Conservation (phyloP, 73 alveolate genomes). For the Paramecium biaurelia region DNA sequence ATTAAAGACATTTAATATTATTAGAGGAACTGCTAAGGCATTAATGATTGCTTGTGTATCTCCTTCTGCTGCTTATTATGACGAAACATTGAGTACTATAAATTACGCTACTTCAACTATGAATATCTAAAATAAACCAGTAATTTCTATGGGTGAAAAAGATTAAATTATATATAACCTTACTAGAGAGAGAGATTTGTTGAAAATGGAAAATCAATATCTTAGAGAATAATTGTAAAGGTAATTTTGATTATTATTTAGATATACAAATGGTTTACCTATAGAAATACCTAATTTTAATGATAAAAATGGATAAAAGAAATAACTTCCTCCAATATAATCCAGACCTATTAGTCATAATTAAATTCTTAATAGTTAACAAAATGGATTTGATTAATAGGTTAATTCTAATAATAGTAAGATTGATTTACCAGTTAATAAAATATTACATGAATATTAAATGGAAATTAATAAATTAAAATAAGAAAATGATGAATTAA, state of each 20-base stretch:
- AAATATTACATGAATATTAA: conserved; percentile 76
- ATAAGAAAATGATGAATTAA: conserved; percentile 93
- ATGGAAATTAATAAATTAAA: conserved; percentile 82
- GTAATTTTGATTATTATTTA: not conserved
- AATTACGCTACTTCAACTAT: conserved; percentile 97
- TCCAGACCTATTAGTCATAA: conserved; percentile 53
- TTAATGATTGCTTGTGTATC: conserved; percentile 97
- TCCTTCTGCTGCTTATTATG: conserved; percentile 93
- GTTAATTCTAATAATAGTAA: not conserved
- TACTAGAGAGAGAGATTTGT: conserved; percentile 83
- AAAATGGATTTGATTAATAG: conserved; percentile 40
- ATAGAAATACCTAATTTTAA: conserved; percentile 72
- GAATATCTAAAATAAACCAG: conserved; percentile 98
- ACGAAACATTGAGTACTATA: conserved; percentile 93
- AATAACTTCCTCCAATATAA: conserved; percentile 60
- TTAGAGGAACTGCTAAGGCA: conserved; percentile 92
- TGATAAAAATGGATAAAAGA: conserved; percentile 49
- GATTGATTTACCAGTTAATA: conserved; percentile 52
- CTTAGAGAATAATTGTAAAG: conserved; percentile 85
- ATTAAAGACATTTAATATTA: not conserved
- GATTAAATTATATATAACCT: conserved; percentile 90
- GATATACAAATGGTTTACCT: conserved; percentile 85
- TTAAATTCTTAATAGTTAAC: conserved; percentile 27
- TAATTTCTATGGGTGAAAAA: conserved; percentile 94
- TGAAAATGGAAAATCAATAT: conserved; percentile 93